These are phyloP conservation scores for Nannochloropsis salina DNA, from an alignment of 108 stramenopile species.

Conservation along the genomic window DNA sequence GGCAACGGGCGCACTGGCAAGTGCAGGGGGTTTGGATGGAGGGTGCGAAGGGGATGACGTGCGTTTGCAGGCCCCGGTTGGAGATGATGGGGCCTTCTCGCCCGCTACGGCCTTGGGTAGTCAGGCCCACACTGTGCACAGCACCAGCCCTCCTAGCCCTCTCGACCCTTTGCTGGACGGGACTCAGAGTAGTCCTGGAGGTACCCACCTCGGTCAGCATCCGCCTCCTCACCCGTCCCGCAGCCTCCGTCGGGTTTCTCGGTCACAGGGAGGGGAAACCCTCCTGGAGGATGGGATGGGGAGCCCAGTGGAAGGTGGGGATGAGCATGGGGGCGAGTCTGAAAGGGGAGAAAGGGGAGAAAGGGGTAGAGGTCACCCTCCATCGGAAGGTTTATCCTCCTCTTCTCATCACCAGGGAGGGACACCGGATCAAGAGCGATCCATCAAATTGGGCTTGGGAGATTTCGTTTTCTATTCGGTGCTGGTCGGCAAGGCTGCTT, in stretches of 20 bases:
- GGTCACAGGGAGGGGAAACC: background rate
- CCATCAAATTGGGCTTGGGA: constrained; percentile 59
- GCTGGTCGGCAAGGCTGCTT: constrained; percentile 81
- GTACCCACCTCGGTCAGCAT: background rate
- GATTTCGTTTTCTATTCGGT: constrained; percentile 96
- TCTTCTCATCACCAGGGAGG: constrained; percentile 17
- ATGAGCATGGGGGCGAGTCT: background rate
- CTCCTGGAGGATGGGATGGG: background rate
- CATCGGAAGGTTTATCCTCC: constrained; percentile 21
- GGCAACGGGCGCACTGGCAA: background rate
- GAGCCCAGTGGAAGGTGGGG: background rate
- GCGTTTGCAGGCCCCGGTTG: background rate
- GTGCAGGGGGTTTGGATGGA: background rate
- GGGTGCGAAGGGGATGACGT: too few relatives aligned
- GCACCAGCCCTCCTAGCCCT: background rate
- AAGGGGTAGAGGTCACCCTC: background rate
- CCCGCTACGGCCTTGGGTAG: background rate
- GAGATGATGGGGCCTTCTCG: background rate
- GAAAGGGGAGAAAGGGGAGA: background rate
- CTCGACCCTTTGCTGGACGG: background rate
- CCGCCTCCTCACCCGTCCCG: background rate
- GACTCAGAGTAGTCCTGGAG: background rate
- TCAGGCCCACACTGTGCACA: background rate
- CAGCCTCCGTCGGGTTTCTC: too few relatives aligned
- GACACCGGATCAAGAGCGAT: background rate